Conservation (phyloP, 116 monocot genomes). For the Phalaenopsis hybrid region DNA sequence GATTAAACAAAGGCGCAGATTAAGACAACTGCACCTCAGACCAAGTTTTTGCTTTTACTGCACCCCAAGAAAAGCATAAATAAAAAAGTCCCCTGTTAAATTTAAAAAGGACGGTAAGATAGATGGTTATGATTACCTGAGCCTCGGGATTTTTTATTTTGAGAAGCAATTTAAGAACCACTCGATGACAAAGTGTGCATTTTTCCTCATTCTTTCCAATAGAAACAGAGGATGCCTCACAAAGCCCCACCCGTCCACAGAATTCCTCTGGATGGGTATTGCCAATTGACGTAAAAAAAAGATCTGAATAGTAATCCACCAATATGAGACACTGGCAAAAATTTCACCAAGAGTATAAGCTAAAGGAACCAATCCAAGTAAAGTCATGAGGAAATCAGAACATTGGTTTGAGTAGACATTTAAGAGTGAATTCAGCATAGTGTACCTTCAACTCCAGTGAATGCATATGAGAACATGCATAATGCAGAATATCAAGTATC, state of each 20-base stretch:
- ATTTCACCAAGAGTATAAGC: neutral
- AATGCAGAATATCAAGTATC: conserved; percentile 37
- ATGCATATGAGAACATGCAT: conserved; percentile 44
- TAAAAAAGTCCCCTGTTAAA: neutral
- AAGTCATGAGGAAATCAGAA: neutral
- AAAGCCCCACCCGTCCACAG: conserved; percentile 33
- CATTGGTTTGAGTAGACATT: neutral
- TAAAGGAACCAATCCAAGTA: neutral
- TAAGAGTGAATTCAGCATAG: neutral
- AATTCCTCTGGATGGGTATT: conserved; percentile 38
- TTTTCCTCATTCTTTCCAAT: conserved; percentile 20
- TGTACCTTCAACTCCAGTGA: conserved; percentile 43
- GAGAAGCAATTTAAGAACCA: conserved; percentile 21
- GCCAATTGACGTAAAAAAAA: conserved; percentile 27
- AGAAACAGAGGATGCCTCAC: conserved; percentile 20
- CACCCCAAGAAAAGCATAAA: neutral
- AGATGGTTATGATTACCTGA: conserved; percentile 18
- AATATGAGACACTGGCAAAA: conserved; percentile 33
- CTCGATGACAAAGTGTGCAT: conserved; percentile 32
- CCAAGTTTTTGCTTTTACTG: neutral
- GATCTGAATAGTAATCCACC: conserved; percentile 40
- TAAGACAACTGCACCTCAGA: neutral
- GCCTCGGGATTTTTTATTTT: conserved; percentile 48
- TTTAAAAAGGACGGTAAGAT: neutral
- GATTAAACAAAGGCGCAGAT: neutral